Base-by-base conservation (phyloP, 257 asterid genomes). In the Sherardia arvensis region DNA sequence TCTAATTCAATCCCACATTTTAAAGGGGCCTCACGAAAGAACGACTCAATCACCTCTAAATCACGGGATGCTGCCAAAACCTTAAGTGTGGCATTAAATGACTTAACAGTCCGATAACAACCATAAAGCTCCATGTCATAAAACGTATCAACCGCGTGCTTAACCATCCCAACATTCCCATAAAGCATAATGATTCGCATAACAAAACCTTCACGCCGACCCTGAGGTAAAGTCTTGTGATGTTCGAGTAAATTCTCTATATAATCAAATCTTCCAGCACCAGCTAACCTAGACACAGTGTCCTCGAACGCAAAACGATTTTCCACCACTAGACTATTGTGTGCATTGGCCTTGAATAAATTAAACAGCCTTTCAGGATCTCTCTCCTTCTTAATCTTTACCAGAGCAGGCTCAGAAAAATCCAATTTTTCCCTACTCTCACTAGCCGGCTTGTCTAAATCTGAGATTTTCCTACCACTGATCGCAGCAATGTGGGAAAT, bases 141-240 rank as follows among this genome's bases (percentile, higher is more conserved):
- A 71, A 89, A 89, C 0, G 95, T 89, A 28, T 83, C 59, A 29
- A 87, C 71, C 62, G 97, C 91, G 49, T 83, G 89, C 55, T 79
- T 65, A 64, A 62, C 47, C 95, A 89, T 85, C 59, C 90, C 83
- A 53, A 81, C 97, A 71, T 64, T 85, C 38, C 97, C 97, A 59
- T 89, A 87, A 64, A 89, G 69, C 86, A 79, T 79, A 74, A 89
- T 87, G 23, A 89, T 78, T 65, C 97, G 73, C 62, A 89, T 62
- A 32, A 87, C 51, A 71, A 89, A 89, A 64, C 97, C 97, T 80
- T 89, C 97, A 43, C 97, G 81, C 21, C 91, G 80, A 49, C 97
- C 97, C 75, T 89, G 97, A 0, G 91, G 97, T 61, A 89, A 76
- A 48, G 84, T 68, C 76, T 89, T 89, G 76, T 89, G 97, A 66